phyloP scores from a whole-genome alignment of 805 yeast species.

The Candida stauntonica region DNA sequence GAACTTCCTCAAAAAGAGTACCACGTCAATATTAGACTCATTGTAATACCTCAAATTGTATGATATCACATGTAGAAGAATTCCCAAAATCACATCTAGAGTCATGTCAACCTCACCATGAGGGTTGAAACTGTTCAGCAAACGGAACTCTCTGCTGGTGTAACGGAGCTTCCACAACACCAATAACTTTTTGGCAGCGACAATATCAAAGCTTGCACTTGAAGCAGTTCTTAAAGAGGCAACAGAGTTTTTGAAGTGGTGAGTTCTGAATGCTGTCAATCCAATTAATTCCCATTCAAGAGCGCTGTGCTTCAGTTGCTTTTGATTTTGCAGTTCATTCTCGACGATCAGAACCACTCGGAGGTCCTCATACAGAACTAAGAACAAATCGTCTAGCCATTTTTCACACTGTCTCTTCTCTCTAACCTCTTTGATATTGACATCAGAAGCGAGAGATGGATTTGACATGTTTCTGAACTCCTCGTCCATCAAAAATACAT shows the following conservation, averaged over 20 bases:
- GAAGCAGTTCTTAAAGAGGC: slow-evolving; percentile 52
- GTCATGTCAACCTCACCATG: slow-evolving; percentile 21
- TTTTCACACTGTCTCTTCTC: slow-evolving; percentile 62
- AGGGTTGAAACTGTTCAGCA: slow-evolving; percentile 16
- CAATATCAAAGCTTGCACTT: slow-evolving; percentile 57
- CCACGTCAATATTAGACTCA: slow-evolving; percentile 41
- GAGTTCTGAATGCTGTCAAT: slow-evolving; percentile 43
- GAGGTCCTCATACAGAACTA: slow-evolving; percentile 64
- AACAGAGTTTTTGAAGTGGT: slow-evolving; percentile 43
- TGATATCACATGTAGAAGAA: slow-evolving; percentile 47
- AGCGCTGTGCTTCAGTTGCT: slow-evolving; percentile 46
- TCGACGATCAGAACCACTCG: slow-evolving; percentile 34
- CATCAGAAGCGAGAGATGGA: slow-evolving; percentile 15
- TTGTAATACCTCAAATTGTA: slow-evolving; percentile 67
- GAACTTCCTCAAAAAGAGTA: slow-evolving; percentile 41
- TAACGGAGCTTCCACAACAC: slow-evolving; percentile 31
- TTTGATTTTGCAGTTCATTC: slow-evolving; percentile 24
- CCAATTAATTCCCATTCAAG: slow-evolving; percentile 76
- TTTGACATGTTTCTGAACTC: slow-evolving; percentile 45
- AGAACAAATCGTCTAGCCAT: slow-evolving; percentile 75
- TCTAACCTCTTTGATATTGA: slow-evolving; percentile 12
- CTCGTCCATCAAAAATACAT: slow-evolving; percentile 76
- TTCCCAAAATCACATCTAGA: slow-evolving; percentile 36
- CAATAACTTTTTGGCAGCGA: slow-evolving; percentile 49
- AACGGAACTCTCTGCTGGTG: slow-evolving; percentile 14